phyloP scores from a whole-genome alignment of 306 rosid genomes.

The Purshia tridentata region DNA sequence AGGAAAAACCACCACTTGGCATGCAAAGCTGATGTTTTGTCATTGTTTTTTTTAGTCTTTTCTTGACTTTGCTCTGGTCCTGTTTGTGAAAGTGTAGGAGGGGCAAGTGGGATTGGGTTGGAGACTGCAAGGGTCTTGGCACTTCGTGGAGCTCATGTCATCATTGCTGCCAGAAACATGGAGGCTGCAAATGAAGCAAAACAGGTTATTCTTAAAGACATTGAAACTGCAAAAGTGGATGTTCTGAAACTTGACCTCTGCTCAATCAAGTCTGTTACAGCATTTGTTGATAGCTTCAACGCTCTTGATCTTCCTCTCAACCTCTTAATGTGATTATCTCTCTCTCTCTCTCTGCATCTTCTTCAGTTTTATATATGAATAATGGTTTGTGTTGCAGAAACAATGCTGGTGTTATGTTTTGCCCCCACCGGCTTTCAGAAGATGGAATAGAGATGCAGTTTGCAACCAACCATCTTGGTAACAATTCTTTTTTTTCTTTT shows the following conservation, averaged over 20 bases:
- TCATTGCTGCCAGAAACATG: conserved; percentile 75
- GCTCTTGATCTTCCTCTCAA: conserved; percentile 83
- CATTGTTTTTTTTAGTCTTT: not conserved
- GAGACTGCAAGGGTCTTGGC: conserved; percentile 80
- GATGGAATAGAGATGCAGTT: conserved; percentile 89
- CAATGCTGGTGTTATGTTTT: conserved; percentile 97
- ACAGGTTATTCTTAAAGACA: conserved; percentile 41
- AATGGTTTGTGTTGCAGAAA: conserved; percentile 55
- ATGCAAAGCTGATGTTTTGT: no score
- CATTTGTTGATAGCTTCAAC: conserved; percentile 56
- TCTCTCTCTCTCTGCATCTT: not conserved
- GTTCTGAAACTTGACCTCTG: conserved; percentile 68
- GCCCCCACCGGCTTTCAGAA: conserved; percentile 68
- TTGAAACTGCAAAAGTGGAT: conserved; percentile 49
- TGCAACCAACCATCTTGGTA: conserved; percentile 87
- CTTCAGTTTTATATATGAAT: conserved; percentile 4
- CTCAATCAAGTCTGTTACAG: conserved; percentile 58
- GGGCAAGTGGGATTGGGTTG: conserved; percentile 92
- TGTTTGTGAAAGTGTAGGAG: conserved; percentile 46
- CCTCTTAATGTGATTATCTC: conserved; percentile 57
- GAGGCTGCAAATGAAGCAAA: conserved; percentile 72
- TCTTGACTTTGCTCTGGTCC: not conserved
- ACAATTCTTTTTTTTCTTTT: not conserved
- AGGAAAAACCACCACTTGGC: no score
- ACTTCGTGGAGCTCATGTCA: conserved; percentile 61